phyloP scores from a whole-genome alignment of 371 early-diverging fungal species.

The Saksenaea vasiformis region DNA sequence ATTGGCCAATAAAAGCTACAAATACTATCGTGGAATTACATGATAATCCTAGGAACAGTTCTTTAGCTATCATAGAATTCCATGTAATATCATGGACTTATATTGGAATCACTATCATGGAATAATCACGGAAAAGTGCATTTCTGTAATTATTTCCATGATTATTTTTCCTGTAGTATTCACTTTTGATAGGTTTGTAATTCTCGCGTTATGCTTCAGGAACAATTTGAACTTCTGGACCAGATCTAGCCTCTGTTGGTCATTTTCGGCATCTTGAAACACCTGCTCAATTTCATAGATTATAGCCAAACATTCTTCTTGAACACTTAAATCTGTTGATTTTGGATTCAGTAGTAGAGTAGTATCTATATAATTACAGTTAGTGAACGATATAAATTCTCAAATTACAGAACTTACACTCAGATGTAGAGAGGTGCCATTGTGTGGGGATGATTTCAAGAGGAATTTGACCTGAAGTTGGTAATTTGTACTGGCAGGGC shows the following conservation, averaged over 20 bases:
- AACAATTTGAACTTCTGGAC: neutral
- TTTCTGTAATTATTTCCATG: no score
- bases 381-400: neutral
- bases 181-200: neutral
- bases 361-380: neutral
- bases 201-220: neutral
- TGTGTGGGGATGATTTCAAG: neutral
- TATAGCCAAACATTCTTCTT: neutral
- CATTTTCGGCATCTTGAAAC: constrained; percentile 1
- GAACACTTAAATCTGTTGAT: neutral
- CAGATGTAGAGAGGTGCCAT: neutral
- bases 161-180: no score
- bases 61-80: no score
- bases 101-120: no score
- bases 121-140: no score
- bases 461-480: neutral
- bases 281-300: neutral
- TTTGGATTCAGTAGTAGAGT: neutral
- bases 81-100: no score
- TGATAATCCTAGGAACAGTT: no score
- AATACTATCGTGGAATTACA: no score
- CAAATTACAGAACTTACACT: neutral
- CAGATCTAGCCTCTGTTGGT: neutral
- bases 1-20: no score
- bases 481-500: neutral